A percentile compares a stretch with the other conserved stretches of the same genome.
phyloP scores from a whole-genome alignment of 306 rosid species.

The Vigna radiata region DNA sequence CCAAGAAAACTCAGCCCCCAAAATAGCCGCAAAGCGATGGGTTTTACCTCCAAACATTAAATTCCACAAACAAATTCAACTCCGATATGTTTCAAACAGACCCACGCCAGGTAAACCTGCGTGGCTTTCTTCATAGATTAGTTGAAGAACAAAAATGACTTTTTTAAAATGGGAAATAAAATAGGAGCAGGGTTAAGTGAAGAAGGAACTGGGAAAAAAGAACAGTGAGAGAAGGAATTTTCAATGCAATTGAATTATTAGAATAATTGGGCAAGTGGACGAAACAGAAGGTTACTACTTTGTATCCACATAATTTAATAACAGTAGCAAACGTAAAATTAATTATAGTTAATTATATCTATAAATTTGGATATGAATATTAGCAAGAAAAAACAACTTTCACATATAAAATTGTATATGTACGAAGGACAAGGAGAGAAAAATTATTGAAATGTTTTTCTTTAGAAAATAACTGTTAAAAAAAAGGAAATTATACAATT shows the following conservation, averaged over 20 bases:
- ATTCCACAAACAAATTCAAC: constrained; percentile 29
- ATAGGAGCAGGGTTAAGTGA: constrained; percentile 50
- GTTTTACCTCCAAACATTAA: constrained; percentile 39
- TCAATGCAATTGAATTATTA: constrained; percentile 46
- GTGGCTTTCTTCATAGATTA: constrained; percentile 1
- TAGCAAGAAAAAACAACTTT: no score
- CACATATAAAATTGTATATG: no score
- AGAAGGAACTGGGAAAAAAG: constrained; percentile 33
- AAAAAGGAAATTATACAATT: no score
- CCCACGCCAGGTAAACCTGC: constrained; percentile 35
- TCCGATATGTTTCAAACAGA: constrained; percentile 42
- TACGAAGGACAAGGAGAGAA: no score
- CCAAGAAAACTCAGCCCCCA: constrained; percentile 28
- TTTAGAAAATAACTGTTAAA: no score
- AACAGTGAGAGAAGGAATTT: constrained; percentile 30
- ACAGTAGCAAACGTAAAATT: no score
- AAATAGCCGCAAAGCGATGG: constrained; percentile 40
- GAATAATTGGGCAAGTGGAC: constrained; percentile 5
- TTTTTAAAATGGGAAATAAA: constrained; percentile 4
- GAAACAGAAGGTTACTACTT: constrained; percentile 14
- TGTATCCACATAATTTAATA: constrained; percentile 7
- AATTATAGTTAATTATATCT: no score
- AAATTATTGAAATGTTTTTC: no score
- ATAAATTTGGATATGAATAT: no score
- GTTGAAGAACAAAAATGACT: neutral